Base-by-base conservation (phyloP, 1,284 basidiomycete species). In the Chiua sp. region DNA sequence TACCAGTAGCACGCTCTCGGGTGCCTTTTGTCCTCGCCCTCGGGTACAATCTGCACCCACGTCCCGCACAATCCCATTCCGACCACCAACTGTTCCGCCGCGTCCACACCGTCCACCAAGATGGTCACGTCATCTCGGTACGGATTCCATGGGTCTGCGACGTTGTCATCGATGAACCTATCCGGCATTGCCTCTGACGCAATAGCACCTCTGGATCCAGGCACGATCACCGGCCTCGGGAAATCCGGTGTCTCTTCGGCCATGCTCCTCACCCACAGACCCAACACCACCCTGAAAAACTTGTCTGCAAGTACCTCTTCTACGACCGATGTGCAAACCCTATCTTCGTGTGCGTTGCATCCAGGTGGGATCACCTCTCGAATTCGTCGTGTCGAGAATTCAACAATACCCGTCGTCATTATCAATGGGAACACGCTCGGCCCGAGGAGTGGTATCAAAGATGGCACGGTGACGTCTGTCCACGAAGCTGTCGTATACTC, bases 41-140 rank as follows among this genome's bases (percentile, higher is more conserved):
- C 64, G 6, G 68, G 73, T n/a, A 81, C 75, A 23, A 78, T 82
- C 70, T 89, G 85, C 5, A 89, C 80, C 81, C 84, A 90, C 23
- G 82, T 83, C 32, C 81, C 88, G 44, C 58, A 63, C 10, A 76
- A 47, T 3, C 72, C 73, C 80, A 90, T 82, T 0, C 86, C 86
- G 4, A 80, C 63, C 12, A 68, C 64, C 48, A 89, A 59, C 46
- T 77, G 68, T 23, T 77, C 77, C 10, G 78, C 73, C 2, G 73
- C 68, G n/a, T 67, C 68, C 1, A 18, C 7, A 2, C 76, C 77
- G 22, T 82, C 77, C n/a, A 88, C 73, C 39, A 88, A 75, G 8
- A 89, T 69, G 10, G 77, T 80, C 65, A 90, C 84, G 32, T 79
- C 76, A 58, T 88, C 83, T 53, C 72, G 76, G 48, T 73, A 73